Conservation (phyloP, 805 yeast genomes). For the Saccharomycopsis amapae region DNA sequence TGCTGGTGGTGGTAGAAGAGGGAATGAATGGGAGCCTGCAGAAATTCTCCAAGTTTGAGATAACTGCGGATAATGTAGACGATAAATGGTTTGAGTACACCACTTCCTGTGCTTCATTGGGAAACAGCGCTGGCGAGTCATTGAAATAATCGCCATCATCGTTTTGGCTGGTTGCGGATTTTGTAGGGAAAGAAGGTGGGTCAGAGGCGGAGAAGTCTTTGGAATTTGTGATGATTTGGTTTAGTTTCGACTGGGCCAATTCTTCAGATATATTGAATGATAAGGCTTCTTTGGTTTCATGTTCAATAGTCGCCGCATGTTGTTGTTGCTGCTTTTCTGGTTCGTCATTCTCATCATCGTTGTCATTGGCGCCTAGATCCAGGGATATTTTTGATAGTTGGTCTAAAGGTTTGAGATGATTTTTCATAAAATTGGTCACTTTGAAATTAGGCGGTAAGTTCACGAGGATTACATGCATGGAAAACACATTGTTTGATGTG, state of each 20-base stretch:
- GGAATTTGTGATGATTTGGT: background rate
- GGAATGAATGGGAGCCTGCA: slow-evolving; percentile 28
- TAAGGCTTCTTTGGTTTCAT: slow-evolving; percentile 2
- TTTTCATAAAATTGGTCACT: slow-evolving; percentile 6
- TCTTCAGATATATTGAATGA: slow-evolving; percentile 7
- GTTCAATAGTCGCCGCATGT: background rate
- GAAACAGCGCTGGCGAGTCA: slow-evolving; percentile 14
- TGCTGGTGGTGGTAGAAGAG: slow-evolving; percentile 2
- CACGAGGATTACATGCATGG: slow-evolving; percentile 15
- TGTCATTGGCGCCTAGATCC: slow-evolving; percentile 7
- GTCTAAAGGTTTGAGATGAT: slow-evolving; percentile 13
- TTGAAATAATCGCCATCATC: background rate
- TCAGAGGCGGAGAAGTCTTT: no score
- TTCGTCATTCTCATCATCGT: background rate
- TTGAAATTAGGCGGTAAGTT: slow-evolving; percentile 15
- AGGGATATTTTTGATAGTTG: slow-evolving; percentile 15
- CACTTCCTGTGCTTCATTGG: slow-evolving; percentile 8
- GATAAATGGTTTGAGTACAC: slow-evolving; percentile 22
- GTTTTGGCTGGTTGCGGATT: no score
- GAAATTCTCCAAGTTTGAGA: slow-evolving; percentile 34
- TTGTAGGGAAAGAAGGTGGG: no score
- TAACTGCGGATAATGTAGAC: slow-evolving; percentile 31
- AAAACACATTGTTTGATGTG: slow-evolving; percentile 6
- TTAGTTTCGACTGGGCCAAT: slow-evolving; percentile 9
- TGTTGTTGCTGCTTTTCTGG: background rate